Evolutionary conservation across 2,329 filamentous ascomycete genomes (phyloP).

Genomic region (Xylaria sp.): DNA sequence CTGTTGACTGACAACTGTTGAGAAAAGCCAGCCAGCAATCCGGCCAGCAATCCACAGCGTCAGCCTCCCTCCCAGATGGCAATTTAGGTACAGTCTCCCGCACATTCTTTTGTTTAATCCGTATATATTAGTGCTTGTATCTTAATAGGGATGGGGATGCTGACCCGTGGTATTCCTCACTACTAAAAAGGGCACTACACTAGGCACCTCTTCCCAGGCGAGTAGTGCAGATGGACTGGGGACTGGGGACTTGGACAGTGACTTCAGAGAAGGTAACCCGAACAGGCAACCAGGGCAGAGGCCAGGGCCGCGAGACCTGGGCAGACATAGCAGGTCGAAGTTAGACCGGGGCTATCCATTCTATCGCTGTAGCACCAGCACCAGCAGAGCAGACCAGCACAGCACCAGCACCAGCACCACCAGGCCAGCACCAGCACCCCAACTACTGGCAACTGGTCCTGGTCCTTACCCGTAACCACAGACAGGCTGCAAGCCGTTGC

Average conservation of each 20-base stretch:
- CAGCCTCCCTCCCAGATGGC: too few relatives aligned
- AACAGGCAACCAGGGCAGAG: neutral
- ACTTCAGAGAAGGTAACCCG: neutral
- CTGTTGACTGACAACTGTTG: too few relatives aligned
- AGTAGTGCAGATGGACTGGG: neutral
- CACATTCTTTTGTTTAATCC: too few relatives aligned
- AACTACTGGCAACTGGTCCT: neutral
- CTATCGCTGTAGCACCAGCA: conserved; percentile 8
- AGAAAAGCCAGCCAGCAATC: too few relatives aligned
- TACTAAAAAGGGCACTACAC: neutral
- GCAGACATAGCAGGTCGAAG: neutral
- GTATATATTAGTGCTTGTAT: too few relatives aligned
- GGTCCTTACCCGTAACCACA: neutral
- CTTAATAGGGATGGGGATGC: neutral
- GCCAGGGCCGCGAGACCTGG: neutral
- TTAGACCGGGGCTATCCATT: conserved; percentile 5
- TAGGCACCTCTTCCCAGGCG: neutral
- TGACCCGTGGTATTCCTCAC: neutral
- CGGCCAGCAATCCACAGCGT: too few relatives aligned
- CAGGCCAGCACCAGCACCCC: neutral
- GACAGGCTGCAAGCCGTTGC: conserved; percentile 18
- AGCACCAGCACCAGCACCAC: neutral
- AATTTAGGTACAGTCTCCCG: too few relatives aligned
- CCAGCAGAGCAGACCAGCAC: neutral
- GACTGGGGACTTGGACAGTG: neutral